phyloP scores from a whole-genome alignment of 257 asterid species.

The Forsythia viridissima region DNA sequence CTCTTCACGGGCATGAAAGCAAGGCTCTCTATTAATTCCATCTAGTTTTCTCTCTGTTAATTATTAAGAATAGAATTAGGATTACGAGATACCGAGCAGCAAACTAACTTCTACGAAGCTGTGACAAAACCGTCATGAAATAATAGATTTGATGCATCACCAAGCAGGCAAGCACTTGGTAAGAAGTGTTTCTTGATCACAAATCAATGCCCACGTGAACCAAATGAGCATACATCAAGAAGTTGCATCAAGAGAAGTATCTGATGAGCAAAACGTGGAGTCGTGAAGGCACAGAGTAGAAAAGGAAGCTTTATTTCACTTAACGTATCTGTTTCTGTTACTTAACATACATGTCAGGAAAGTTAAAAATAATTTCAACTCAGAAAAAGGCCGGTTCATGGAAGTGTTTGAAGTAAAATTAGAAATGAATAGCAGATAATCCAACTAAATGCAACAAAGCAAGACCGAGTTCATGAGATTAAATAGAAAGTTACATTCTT shows the following conservation, averaged over 20 bases:
- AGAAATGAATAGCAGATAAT: neutral
- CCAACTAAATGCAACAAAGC: neutral
- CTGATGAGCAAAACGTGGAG: neutral
- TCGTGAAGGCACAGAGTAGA: neutral
- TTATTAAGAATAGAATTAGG: neutral
- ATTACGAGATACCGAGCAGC: neutral
- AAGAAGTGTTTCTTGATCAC: neutral
- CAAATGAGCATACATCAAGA: neutral
- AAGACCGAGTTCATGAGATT: neutral
- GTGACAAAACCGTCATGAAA: neutral
- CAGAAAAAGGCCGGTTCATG: neutral
- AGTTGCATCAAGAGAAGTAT: neutral
- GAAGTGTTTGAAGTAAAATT: neutral
- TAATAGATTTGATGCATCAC: neutral
- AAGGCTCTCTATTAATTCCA: neutral
- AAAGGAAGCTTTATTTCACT: neutral
- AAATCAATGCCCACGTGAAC: neutral
- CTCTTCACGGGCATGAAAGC: neutral
- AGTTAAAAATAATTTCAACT: neutral
- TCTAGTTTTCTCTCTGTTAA: neutral
- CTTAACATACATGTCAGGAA: neutral
- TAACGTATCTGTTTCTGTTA: neutral
- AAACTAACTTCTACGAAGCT: neutral
- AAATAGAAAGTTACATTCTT: neutral
- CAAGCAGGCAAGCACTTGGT: slow-evolving; percentile 1